phyloP scores from a whole-genome alignment of 148 eudicot genomes.

The Camellia japonica region DNA sequence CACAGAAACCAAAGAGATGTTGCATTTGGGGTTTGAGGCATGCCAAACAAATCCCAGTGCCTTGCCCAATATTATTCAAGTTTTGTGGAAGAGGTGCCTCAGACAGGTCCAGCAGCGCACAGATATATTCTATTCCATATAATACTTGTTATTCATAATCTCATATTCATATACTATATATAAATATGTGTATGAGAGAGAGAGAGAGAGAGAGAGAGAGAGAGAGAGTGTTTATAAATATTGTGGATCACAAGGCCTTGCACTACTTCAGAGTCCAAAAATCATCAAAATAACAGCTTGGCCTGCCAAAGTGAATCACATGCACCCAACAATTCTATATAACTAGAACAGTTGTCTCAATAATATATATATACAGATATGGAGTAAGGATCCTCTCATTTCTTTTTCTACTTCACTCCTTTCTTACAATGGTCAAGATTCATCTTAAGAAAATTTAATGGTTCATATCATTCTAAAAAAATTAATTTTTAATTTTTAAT shows the following conservation, averaged over 20 bases:
- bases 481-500: no score
- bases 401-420: no score
- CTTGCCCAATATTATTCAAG: constrained; percentile 23
- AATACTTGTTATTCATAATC: neutral
- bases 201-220: no score
- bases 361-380: neutral
- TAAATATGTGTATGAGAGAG: no score
- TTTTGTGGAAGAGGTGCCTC: constrained; percentile 33
- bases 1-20: constrained; percentile 59
- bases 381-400: no score
- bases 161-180: neutral
- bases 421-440: no score
- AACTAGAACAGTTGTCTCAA: constrained; percentile 33
- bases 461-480: no score
- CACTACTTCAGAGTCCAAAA: constrained; percentile 11
- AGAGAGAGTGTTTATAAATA: neutral
- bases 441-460: no score
- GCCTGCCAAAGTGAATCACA: constrained; percentile 58
- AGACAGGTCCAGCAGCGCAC: constrained; percentile 20
- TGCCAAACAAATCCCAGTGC: constrained; percentile 28
- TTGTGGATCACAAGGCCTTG: constrained; percentile 7
- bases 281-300: constrained; percentile 19
- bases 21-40: constrained; percentile 27
- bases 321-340: constrained; percentile 49
- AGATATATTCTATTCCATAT: constrained; percentile 7